Evolutionary conservation across 1,139 yeast genomes (phyloP).

Genomic region (Wickerhamomyces sp.): DNA sequence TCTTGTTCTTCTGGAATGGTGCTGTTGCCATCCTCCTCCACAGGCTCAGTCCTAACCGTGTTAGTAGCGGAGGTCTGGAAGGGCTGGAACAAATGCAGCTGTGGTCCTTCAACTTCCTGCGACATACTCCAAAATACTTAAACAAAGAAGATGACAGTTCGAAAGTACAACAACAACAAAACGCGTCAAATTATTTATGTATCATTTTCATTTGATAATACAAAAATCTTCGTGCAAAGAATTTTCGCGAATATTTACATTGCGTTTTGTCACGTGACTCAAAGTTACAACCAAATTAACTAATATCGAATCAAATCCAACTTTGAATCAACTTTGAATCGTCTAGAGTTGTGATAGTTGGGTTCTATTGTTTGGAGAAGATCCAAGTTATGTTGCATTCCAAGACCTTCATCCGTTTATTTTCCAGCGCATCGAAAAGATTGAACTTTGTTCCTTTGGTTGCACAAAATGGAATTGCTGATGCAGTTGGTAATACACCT

Average conservation of each 20-base stretch:
- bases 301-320: too few relatives aligned
- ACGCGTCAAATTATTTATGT: not conserved
- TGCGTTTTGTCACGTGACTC: conserved; percentile 10
- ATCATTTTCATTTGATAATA: not conserved
- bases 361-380: not conserved
- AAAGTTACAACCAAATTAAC: not conserved
- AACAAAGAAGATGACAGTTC: too few relatives aligned
- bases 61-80: too few relatives aligned
- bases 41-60: too few relatives aligned
- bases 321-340: not conserved
- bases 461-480: conserved; percentile 59
- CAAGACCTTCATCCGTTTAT: conserved; percentile 7
- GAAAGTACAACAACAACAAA: not conserved
- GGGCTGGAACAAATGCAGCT: conserved; percentile 1
- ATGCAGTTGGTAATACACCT: conserved; percentile 88
- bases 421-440: conserved; percentile 5
- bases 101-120: conserved; percentile 1
- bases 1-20: conserved; percentile 8
- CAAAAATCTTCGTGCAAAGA: not conserved
- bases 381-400: conserved; percentile 2
- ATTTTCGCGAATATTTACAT: not conserved
- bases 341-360: not conserved
- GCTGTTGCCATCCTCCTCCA: conserved; percentile 1
- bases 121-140: not conserved
- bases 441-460: conserved; percentile 41